These are phyloP conservation scores for Trichocomaceae sp. DNA, from an alignment of 2,329 filamentous ascomycete genomes.

Conservation along the genomic window DNA sequence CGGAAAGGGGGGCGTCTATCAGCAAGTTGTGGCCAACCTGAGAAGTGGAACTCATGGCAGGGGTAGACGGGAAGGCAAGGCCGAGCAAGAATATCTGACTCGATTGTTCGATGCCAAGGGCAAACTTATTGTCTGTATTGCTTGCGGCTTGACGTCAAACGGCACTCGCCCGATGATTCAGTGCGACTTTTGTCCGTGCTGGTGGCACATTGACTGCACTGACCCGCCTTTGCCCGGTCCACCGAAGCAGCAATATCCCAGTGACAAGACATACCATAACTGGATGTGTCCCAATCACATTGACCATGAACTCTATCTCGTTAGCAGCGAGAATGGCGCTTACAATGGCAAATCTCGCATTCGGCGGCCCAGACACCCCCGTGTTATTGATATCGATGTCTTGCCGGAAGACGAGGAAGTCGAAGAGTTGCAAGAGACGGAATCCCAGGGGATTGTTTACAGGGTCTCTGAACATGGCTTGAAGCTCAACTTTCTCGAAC, in stretches of 20 bases:
- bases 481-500: conserved; percentile 65
- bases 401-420: conserved; percentile 51
- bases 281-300: conserved; percentile 89
- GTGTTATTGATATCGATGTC: conserved; percentile 62
- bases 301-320: conserved; percentile 58
- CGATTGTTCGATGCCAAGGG: conserved; percentile 65
- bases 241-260: conserved; percentile 50
- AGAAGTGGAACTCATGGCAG: conserved; percentile 19
- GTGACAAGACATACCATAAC: conserved; percentile 54
- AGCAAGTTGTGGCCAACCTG: conserved; percentile 51
- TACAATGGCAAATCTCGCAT: conserved; percentile 29
- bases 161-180: conserved; percentile 68
- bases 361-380: conserved; percentile 36
- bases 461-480: conserved; percentile 59
- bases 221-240: conserved; percentile 76
- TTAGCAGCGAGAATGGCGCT: conserved; percentile 48
- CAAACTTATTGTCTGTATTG: conserved; percentile 68
- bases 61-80: conserved; percentile 10
- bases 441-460: conserved; percentile 59
- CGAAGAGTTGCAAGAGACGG: conserved; percentile 51
- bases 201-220: conserved; percentile 90
- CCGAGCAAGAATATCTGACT: conserved; percentile 27
- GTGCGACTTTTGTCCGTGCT: conserved; percentile 73
- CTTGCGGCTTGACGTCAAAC: conserved; percentile 62
- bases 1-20: conserved; percentile 71